A percentile compares a stretch with the other conserved stretches of the same genome.
phyloP scores from a whole-genome alignment of 495 filamentous ascomycete species.

The Aspergillus haitiensis region DNA sequence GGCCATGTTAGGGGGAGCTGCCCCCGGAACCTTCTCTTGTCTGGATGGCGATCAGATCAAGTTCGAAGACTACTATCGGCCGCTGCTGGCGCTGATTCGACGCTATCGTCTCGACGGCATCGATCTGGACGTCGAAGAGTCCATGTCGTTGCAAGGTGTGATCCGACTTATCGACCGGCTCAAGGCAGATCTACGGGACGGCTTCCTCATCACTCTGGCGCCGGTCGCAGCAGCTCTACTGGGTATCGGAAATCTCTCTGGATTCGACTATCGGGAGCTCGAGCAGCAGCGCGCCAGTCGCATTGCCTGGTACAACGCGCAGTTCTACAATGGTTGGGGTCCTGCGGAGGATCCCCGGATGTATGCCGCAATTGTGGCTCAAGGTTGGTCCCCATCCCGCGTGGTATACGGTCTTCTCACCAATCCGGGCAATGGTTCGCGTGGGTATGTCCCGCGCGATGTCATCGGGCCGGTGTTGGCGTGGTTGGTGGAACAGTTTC shows the following conservation, averaged over 20 bases:
- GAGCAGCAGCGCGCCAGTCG: constrained; percentile 62
- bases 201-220: constrained; percentile 74
- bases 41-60: constrained; percentile 57
- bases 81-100: constrained; percentile 59
- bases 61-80: constrained; percentile 68
- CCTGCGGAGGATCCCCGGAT: constrained; percentile 55
- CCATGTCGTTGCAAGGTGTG: constrained; percentile 68
- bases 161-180: constrained; percentile 70
- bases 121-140: constrained; percentile 83
- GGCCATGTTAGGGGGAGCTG: constrained; percentile 82
- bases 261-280: constrained; percentile 70
- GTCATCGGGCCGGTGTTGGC: constrained; percentile 46
- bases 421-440: constrained; percentile 62
- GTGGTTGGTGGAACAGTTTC: constrained; percentile 50
- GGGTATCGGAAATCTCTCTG: constrained; percentile 62
- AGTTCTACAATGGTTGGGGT: constrained; percentile 86
- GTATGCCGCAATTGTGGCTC: constrained; percentile 63
- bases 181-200: constrained; percentile 65
- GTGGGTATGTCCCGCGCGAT: constrained; percentile 56
- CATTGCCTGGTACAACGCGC: constrained; percentile 79
- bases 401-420: constrained; percentile 74
- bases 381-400: constrained; percentile 64
- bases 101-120: constrained; percentile 64
- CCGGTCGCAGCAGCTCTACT: constrained; percentile 74
- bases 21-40: constrained; percentile 64